Percentiles rank a stretch among this genome's conserved stretches.
These are phyloP conservation scores for Vitis hybrid DNA, from an alignment of 177 flowering plant species.

Conservation along the genomic window DNA sequence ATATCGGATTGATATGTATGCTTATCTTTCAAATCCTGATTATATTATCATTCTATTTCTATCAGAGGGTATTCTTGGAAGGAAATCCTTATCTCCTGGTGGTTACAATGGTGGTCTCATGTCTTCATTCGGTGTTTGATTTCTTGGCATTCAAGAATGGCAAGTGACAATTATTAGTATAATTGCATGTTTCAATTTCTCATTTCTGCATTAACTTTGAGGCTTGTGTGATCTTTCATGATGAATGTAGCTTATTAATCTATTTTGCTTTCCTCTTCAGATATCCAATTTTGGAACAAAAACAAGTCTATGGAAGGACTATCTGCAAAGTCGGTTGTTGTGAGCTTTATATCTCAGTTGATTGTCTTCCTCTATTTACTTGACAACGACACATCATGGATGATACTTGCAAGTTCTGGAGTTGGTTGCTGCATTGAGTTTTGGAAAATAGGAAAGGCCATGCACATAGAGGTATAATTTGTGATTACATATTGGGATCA, in stretches of 20 bases:
- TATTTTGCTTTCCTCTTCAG: constrained; percentile 32
- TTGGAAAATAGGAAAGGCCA: constrained; percentile 99
- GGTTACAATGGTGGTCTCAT: constrained; percentile 83
- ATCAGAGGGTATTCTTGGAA: constrained; percentile 94
- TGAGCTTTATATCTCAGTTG: constrained; percentile 83
- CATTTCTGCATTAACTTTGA: neutral
- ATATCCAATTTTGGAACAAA: constrained; percentile 98
- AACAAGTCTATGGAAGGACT: constrained; percentile 99
- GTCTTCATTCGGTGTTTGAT: constrained; percentile 91
- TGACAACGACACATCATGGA: constrained; percentile 98
- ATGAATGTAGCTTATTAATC: neutral
- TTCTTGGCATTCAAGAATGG: constrained; percentile 98
- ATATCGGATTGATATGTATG: neutral
- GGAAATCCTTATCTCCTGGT: constrained; percentile 93
- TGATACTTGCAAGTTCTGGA: constrained; percentile 98
- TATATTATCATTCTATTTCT: constrained; percentile 10
- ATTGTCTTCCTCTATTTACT: constrained; percentile 94
- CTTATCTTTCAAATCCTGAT: neutral
- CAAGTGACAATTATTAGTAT: constrained; percentile 15
- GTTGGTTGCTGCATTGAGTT: constrained; percentile 95
- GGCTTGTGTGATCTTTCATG: neutral
- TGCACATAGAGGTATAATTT: constrained; percentile 86
- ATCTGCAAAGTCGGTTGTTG: constrained; percentile 93
- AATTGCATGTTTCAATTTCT: neutral
- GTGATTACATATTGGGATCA: neutral